Evolutionary conservation across 108 stramenopile species (phyloP), one percentile per base, ranked within the genome.

Genomic region (Phaeodactylum tricornutum): DNA sequence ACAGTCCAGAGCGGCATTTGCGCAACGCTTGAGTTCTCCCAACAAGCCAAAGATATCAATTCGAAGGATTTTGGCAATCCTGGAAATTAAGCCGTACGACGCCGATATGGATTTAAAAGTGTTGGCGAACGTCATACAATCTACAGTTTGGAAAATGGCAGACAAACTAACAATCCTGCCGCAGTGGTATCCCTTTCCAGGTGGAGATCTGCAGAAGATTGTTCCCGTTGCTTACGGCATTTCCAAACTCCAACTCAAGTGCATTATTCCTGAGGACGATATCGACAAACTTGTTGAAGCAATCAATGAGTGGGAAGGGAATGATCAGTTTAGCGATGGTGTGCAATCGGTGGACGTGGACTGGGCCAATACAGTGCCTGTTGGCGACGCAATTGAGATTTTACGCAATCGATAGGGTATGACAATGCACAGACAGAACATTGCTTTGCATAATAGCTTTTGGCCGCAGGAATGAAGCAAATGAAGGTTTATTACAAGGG

Each of bases 201-300:
- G n/a, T n/a, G n/a, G n/a, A n/a, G 4, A 41, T 6, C 5, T 41
- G 9, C 39, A 47, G 12, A 32, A 25, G 47, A 20, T 57, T 8
- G 47, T 57, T 57, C 55, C 55, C 14, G 49, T 57, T 20, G 55
- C 29, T 21, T 57, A 16, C 34, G 55, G 55, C 4, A 11, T 57
- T 15, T 49, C 25, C 28, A 57, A 57, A 27, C 44, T 57, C 15
- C 42, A 20, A 16, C 47, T 57, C 4, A 12, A 4, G 3, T 52
- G 55, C 47, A 52, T 49, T 9, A 25, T 57, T 6, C 7, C 7
- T 9, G 12, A 47, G 3, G 55, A 48, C 11, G 52, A 31, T 50
- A 8, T 52, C 7, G 55, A 57, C n/a, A 19, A 31, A 49, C 47
- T 57, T 33, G n/a, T 28, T 16, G 47, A 48, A 4, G 24, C 25